phyloP scores from a whole-genome alignment of 495 filamentous ascomycete species.

The Podospora comata region DNA sequence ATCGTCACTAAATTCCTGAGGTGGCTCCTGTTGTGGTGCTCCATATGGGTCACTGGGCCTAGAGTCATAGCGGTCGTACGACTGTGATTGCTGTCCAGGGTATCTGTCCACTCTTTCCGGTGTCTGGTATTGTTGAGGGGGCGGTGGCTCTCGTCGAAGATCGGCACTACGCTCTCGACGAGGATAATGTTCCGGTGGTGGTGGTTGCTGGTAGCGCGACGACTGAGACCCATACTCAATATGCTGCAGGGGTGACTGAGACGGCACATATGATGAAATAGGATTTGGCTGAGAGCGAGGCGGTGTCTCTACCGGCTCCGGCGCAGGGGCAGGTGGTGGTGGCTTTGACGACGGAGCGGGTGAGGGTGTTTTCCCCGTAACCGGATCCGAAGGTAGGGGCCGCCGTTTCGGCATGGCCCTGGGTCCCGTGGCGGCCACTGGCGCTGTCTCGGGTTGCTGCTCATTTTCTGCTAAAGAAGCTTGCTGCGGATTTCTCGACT shows the following conservation, averaged over 20 bases:
- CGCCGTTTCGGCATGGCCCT: conserved; percentile 59
- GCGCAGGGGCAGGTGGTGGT: conserved; percentile 35
- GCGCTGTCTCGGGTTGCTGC: conserved; percentile 28
- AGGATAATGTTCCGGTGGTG: conserved; percentile 27
- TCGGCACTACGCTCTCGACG: conserved; percentile 28
- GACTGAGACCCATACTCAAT: conserved; percentile 40
- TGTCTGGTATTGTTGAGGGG: conserved; percentile 32
- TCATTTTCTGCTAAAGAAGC: conserved; percentile 3
- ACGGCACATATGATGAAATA: conserved; percentile 22
- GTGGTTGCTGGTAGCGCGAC: conserved; percentile 31
- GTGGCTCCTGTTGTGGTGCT: conserved; percentile 17
- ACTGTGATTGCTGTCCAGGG: conserved; percentile 25
- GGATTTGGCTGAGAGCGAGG: conserved; percentile 38
- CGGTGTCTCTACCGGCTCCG: conserved; percentile 42
- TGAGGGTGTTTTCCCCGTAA: conserved; percentile 45
- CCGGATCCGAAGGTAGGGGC: conserved; percentile 71
- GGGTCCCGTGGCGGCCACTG: conserved; percentile 43
- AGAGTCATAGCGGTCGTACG: conserved; percentile 26
- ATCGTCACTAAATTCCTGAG: conserved; percentile 28
- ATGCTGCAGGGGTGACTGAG: conserved; percentile 43
- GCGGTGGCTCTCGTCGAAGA: conserved; percentile 30
- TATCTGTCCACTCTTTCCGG: conserved; percentile 36
- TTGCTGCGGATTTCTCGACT: conserved; percentile 38
- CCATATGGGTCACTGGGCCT: conserved; percentile 21
- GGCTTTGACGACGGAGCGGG: conserved; percentile 29